Percentiles rank a stretch among this genome's conserved stretches.
Evolutionary conservation across 2,329 filamentous ascomycete species (phyloP).

Genomic region (Ophiostoma angusticollis): DNA sequence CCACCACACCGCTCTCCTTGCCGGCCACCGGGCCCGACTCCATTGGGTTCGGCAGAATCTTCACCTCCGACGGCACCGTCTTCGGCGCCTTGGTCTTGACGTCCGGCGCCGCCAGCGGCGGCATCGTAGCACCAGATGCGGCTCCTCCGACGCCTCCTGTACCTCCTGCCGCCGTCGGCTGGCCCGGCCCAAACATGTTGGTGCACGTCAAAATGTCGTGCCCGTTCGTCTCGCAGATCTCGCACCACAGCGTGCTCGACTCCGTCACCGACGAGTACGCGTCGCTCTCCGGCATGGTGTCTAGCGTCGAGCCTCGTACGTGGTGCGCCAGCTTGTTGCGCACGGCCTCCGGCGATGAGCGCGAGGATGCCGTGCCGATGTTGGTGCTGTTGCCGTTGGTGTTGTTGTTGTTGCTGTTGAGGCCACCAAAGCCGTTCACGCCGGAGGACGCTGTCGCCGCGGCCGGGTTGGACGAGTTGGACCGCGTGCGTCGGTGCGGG

Average conservation of each 20-base stretch:
- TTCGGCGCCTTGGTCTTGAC: conserved; percentile 11
- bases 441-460: too few relatives aligned
- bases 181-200: conserved; percentile 59
- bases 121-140: conserved; percentile 5
- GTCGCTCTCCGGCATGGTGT: conserved; percentile 60
- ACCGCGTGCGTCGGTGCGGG: neutral
- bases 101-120: neutral
- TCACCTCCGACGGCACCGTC: conserved; percentile 29
- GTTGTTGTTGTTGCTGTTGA: neutral
- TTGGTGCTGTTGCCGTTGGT: neutral
- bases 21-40: conserved; percentile 59
- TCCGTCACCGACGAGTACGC: conserved; percentile 58
- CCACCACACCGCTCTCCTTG: conserved; percentile 64
- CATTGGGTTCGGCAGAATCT: conserved; percentile 47
- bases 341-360: conserved; percentile 31
- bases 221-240: conserved; percentile 84
- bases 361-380: neutral
- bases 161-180: conserved; percentile 10
- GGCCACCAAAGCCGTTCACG: conserved; percentile 1
- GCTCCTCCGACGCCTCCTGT: conserved; percentile 13
- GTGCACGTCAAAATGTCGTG: conserved; percentile 93
- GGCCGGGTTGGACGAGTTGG: conserved; percentile 1
- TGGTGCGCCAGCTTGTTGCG: conserved; percentile 29
- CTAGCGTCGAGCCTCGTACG: conserved; percentile 40
- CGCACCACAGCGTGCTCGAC: conserved; percentile 71